Base-by-base conservation (phyloP, 225 moss, liverwort and hornwort species). In the Physcomitrium patens region DNA sequence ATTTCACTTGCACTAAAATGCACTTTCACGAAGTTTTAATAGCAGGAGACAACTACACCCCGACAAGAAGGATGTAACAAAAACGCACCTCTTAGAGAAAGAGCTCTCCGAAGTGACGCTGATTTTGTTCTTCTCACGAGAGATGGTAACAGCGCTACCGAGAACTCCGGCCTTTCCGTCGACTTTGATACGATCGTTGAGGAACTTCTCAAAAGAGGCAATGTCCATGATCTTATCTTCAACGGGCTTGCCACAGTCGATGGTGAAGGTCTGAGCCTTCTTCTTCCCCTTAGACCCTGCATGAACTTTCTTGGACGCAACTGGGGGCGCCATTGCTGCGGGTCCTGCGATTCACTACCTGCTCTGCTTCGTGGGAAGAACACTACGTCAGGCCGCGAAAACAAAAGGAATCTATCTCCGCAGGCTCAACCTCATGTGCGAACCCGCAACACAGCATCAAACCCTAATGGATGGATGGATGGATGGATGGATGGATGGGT, bases 211-310 rank as follows among this genome's bases (percentile, higher is more conserved):
- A 48, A 91, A 91, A 1, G 91, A 91, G 2, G 91, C 84, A 59
- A 91, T 91, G 81, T 91, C 91, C 91, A 91, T 91, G 41, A 91
- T 91, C 91, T 91, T 91, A 48, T 91, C 91, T 27, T 91, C 91
- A 31, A 91, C 89, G 22, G 91, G 91, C 81, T 91, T 91, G 55
- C 87, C 89, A 79, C 89, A 91, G 79, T 91, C 89, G 52, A 91
- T 91, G 20, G 89, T 89, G 80, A 89, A 91, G 1, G 91, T 87
- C 72, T 87, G 74, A 1, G 91, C 78, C 71, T 89, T 91, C 81
- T 91, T 91, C 83, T 91, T 91, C 62, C 79, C 72, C 83, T 91
- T 91, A 18, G 73, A 22, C 3, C 78, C 72, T 37, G 74, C 50
- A 1, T 63, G 9, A 10, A 69, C 68, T 73, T 81, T 81, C 81